Base-by-base conservation (phyloP, 2,329 filamentous ascomycete genomes). In the Rhynchosporium secalis region DNA sequence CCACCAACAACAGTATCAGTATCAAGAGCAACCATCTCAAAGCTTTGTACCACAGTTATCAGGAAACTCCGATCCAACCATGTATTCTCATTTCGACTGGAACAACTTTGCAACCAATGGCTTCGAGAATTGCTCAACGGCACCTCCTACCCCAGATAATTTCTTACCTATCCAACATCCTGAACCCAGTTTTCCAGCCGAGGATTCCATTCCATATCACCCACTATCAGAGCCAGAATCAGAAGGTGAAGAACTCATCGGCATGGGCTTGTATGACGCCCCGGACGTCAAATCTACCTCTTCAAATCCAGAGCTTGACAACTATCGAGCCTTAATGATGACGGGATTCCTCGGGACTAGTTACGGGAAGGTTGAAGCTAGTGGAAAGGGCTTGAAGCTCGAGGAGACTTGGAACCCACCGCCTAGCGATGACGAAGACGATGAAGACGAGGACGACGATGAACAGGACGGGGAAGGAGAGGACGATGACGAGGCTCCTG, bases 391-490 rank as follows among this genome's bases (percentile, higher is more conserved):
- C 0, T 78, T 94, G 68, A 94, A 92, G 73, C 78, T 95, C 3
- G 90, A 94, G 75, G 90, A 93, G 73, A 90, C 89, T 0, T 94
- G 83, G 89, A 88, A 85, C 74, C 90, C 82, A 20, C 88, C 87
- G 0, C 81, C 80, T 9, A 76, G 78, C 2, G 78, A 82, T 31
- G 83, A 85, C 51, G 81, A 83, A 4, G 85, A 87, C 26, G 84
- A 85, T 2, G 85, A 84, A 15, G 81, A 81, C 0, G 79, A 79
- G 0, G 80, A 82, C 0, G 78, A 81, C 20, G 20, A 20, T 20
- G 20, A 20, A 0, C 79, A 80, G 2, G 72, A 71, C 36, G 70
- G 64, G 0, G 72, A 72, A 56, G 72, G 57, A 20, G 69, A 70
- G 8, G 69, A 70, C 15, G 70, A 72, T 1, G 69, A 70, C 9